Conservation (phyloP, 352 stramenopile genomes). For the Hyaloperonospora brassicae region DNA sequence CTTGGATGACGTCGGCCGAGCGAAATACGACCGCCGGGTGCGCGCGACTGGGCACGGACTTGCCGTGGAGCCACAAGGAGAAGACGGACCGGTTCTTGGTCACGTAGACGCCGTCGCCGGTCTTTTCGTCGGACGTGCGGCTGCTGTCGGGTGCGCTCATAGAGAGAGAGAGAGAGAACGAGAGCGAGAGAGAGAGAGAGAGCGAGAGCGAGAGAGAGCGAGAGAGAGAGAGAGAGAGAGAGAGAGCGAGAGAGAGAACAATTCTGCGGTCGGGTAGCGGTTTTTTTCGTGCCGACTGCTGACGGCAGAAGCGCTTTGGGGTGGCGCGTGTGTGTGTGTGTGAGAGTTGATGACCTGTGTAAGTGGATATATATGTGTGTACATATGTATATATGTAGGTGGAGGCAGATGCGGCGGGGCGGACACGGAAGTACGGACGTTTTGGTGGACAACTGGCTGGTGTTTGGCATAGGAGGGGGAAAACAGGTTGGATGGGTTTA, state of each 20-base stretch:
- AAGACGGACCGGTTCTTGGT: slow-evolving; percentile 81
- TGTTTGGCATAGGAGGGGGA: no score
- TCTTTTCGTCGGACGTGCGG: slow-evolving; percentile 19
- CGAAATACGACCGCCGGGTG: slow-evolving; percentile 63
- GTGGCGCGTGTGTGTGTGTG: no score
- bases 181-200: neutral
- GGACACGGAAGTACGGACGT: no score
- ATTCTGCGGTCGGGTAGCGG: no score
- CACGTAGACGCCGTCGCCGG: slow-evolving; percentile 71
- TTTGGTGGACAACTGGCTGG: no score
- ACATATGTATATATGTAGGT: no score
- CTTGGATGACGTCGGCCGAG: slow-evolving; percentile 77
- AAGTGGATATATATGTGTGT: no score
- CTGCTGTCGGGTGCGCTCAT: slow-evolving; percentile 22
- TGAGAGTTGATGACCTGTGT: no score
- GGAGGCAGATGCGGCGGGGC: no score
- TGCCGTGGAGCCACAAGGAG: slow-evolving; percentile 80
- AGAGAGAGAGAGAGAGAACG: neutral
- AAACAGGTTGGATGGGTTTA: no score
- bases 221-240: neutral
- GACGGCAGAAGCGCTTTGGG: no score
- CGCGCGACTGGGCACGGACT: slow-evolving; percentile 40
- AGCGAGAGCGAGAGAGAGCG: neutral
- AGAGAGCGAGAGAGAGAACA: neutral
- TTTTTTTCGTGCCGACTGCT: no score